Percentiles rank a stretch among this genome's conserved stretches.
Evolutionary conservation across 1,284 basidiomycete genomes (phyloP).

Genomic region (Sphagnurus paluster): DNA sequence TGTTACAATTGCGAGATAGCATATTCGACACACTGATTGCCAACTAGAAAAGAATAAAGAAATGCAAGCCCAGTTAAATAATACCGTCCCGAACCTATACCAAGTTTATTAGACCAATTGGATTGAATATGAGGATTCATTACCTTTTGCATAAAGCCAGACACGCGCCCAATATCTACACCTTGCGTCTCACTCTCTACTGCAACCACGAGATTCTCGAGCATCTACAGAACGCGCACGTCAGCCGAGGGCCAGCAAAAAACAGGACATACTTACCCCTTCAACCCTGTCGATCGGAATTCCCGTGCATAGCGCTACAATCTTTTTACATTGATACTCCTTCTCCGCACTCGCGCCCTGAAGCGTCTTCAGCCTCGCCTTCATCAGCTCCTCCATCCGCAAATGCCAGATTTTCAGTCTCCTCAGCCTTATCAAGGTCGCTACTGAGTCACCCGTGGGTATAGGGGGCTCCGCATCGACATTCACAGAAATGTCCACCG

Average conservation of each 20-base stretch:
- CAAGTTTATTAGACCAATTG: conserved; percentile 1
- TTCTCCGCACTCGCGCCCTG: conserved; percentile 83
- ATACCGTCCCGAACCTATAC: conserved; percentile 66
- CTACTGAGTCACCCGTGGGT: conserved; percentile 57
- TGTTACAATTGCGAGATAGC: conserved; percentile 26
- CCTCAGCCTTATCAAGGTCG: conserved; percentile 68
- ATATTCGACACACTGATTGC: conserved; percentile 4
- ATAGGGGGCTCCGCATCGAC: conserved; percentile 68
- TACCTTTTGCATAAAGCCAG: conserved; percentile 88
- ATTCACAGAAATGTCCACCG: conserved; percentile 58
- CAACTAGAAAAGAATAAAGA: conserved; percentile 5
- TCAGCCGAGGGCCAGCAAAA: conserved; percentile 5
- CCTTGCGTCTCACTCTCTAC: conserved; percentile 87
- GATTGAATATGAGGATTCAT: conserved; percentile 10
- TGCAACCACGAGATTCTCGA: conserved; percentile 85
- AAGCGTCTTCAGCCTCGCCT: conserved; percentile 66
- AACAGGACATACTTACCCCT: conserved; percentile 56
- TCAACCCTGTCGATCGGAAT: conserved; percentile 89
- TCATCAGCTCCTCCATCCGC: conserved; percentile 74
- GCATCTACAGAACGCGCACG: conserved; percentile 56
- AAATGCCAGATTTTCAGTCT: conserved; percentile 82
- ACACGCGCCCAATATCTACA: conserved; percentile 84
- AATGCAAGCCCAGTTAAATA: conserved; percentile 40
- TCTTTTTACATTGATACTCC: conserved; percentile 87
- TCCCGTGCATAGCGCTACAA: conserved; percentile 88